phyloP scores from a whole-genome alignment of 139 green algal genomes.

The Volvox africanus region DNA sequence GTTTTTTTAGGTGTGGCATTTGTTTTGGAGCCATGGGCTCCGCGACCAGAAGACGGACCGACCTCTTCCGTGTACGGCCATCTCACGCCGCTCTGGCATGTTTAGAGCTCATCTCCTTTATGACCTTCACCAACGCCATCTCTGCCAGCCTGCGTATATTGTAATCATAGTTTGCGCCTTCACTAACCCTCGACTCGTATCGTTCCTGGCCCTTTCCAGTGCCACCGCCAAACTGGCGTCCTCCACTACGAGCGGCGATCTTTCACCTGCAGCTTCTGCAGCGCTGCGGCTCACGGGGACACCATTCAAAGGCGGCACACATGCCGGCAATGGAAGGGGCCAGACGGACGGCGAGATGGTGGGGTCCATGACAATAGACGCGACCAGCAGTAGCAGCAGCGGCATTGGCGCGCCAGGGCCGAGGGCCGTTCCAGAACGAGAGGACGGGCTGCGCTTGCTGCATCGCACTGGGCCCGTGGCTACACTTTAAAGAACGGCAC shows the following conservation, averaged over 20 bases:
- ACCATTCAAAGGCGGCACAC: neutral
- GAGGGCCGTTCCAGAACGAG: neutral
- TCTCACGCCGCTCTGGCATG: too few species aligned
- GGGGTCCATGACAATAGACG: neutral
- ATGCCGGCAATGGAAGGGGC: neutral
- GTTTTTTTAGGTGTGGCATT: too few species aligned
- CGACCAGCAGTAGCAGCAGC: neutral
- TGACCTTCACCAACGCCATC: too few species aligned
- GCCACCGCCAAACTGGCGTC: neutral
- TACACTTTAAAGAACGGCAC: slow-evolving; percentile 24
- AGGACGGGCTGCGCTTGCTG: slow-evolving; percentile 12
- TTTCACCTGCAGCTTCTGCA: neutral
- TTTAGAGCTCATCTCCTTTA: neutral
- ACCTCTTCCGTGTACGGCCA: too few species aligned
- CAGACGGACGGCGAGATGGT: neutral
- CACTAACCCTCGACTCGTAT: too few species aligned
- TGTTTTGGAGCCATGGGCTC: too few species aligned
- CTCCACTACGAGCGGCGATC: neutral
- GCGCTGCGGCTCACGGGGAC: neutral
- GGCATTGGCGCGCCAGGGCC: neutral
- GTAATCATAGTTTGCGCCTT: too few species aligned
- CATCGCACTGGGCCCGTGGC: slow-evolving; percentile 28
- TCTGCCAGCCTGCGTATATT: too few species aligned
- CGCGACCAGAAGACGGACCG: too few species aligned
- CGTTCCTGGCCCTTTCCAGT: neutral